Evolutionary conservation across 1,284 basidiomycete genomes (phyloP), one percentile per base, ranked within the genome.

Genomic region (Xerocomus minutiporus): DNA sequence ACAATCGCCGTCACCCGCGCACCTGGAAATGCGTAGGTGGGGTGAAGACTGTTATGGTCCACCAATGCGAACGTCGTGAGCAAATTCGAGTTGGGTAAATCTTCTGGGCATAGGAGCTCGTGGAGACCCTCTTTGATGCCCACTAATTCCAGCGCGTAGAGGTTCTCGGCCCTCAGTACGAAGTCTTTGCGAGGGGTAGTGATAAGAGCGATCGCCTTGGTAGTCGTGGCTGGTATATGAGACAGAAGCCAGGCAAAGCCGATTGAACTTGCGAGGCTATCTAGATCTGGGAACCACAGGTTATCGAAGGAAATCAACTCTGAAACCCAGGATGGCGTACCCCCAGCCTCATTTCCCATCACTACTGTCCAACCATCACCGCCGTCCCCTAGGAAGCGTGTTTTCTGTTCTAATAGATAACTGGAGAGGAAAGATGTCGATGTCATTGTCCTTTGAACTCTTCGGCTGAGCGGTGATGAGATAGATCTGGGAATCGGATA

Each of bases 291-390:
- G 42, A 17, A 47, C 15, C 28, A 52, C n/a, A 34, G 54, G 46
- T 26, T 13, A 29, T 51, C n/a, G 35, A 17, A n/a, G 23, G 47
- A 29, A 29, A 13, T 39, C 11, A 41, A 45, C 25, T 29, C 8
- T 26, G 15, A 48, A 45, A 29, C 8, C 8, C 17, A 20, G 41
- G 12, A 35, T n/a, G 39, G 63, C 81, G 56, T 63, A 92, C 93
- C 93, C 65, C 92, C 92, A 9, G 93, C 90, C 70, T 96, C 93
- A 65, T 97, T 96, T 1, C 93, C 93, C 81, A 92, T 90, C 0
- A 84, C 86, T 5, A 95, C 75, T 0, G 81, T 86, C 93, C 93
- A 97, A 41, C 84, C 79, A 8, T 64, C 61, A 11, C 65, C 77
- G 50, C 71, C 69, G 29, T 75, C 75, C 29, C 52, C 59, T 9